Conservation (phyloP, 2,329 filamentous ascomycete species). For the Aspergillus latus region DNA sequence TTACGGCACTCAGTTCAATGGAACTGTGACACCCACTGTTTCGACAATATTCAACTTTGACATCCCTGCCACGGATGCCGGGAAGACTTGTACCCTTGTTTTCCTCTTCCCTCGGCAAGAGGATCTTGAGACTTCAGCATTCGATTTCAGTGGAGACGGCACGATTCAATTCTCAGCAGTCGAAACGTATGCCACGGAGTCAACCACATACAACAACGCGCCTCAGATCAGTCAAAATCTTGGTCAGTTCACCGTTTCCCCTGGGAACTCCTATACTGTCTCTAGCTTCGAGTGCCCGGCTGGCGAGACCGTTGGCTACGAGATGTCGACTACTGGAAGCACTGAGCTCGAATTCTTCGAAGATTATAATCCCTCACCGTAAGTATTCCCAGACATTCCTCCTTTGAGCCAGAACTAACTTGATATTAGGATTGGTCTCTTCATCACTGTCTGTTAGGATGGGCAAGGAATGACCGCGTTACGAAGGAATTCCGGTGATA, state of each 20-base stretch:
- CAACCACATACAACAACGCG: conserved; percentile 56
- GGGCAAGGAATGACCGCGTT: neutral
- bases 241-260: conserved; percentile 47
- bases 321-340: conserved; percentile 53
- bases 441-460: conserved; percentile 37
- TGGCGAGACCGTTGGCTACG: conserved; percentile 52
- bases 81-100: conserved; percentile 63
- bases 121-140: conserved; percentile 60
- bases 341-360: conserved; percentile 63
- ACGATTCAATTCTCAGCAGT: conserved; percentile 56
- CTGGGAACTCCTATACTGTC: conserved; percentile 57
- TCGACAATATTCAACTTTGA: conserved; percentile 70
- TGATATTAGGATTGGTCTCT: conserved; percentile 40
- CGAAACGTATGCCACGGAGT: conserved; percentile 43
- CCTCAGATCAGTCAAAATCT: conserved; percentile 49
- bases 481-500: neutral
- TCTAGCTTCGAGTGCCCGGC: conserved; percentile 56
- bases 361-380: conserved; percentile 59
- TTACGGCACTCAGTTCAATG: conserved; percentile 56
- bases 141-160: conserved; percentile 56
- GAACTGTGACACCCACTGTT: conserved; percentile 53
- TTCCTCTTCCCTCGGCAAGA: conserved; percentile 63
- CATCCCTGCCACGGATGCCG: conserved; percentile 54
- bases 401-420: conserved; percentile 13
- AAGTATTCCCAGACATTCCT: conserved; percentile 23